Conservation (phyloP, 208 protist species). For the Herpetomonas tarakana region DNA sequence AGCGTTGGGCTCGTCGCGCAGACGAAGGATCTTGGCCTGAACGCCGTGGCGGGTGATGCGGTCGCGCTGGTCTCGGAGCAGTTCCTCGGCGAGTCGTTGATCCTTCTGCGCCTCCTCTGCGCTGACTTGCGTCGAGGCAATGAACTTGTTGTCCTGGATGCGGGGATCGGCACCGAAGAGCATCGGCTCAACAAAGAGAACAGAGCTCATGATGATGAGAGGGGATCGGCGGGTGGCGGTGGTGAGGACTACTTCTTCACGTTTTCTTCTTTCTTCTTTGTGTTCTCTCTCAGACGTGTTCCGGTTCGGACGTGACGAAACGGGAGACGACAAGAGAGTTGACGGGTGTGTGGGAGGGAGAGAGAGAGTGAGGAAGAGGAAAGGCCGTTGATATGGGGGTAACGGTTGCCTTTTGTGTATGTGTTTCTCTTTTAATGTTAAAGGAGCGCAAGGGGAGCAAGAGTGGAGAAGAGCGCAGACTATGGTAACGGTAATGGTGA, state of each 20-base stretch:
- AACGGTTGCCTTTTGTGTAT: not conserved
- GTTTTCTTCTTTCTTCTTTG: not conserved
- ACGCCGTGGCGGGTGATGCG: slow-evolving; percentile 26
- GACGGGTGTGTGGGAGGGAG: not conserved
- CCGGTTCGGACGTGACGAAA: not conserved
- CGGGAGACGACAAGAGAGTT: not conserved
- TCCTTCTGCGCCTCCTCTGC: slow-evolving; percentile 22
- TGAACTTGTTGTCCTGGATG: slow-evolving; percentile 49
- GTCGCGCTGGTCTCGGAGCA: slow-evolving; percentile 24
- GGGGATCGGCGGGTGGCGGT: not conserved
- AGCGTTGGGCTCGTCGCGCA: slow-evolving; percentile 26
- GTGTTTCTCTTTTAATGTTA: too few relatives aligned
- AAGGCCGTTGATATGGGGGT: not conserved
- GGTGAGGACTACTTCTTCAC: slow-evolving; percentile 1
- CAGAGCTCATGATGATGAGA: slow-evolving; percentile 30
- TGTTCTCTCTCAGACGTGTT: not conserved
- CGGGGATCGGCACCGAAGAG: slow-evolving; percentile 30
- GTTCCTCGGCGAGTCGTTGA: slow-evolving; percentile 23
- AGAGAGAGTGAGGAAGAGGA: slow-evolving; percentile 7
- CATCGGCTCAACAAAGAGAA: slow-evolving; percentile 39
- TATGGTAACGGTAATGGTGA: too few relatives aligned
- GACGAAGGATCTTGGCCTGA: slow-evolving; percentile 22
- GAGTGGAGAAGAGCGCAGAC: not conserved
- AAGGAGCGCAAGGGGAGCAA: slow-evolving; percentile 3
- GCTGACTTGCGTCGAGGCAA: slow-evolving; percentile 22